Percentiles rank a stretch among this genome's conserved stretches.
These are phyloP conservation scores for Wallacemonas sp. DNA, from an alignment of 208 protist species.

Conservation along the genomic window DNA sequence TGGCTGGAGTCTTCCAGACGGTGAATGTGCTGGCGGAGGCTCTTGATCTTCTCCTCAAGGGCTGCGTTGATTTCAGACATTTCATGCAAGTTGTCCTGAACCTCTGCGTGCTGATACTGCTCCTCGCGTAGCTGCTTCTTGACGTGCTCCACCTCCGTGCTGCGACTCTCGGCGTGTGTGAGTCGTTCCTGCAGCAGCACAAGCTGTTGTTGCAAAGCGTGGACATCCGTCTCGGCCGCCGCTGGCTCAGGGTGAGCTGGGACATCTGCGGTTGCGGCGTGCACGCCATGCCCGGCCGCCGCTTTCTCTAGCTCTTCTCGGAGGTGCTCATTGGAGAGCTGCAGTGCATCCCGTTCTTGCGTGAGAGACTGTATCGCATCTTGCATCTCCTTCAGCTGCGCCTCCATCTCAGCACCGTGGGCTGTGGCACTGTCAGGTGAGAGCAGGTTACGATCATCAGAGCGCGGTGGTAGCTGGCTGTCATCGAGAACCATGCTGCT, in stretches of 20 bases:
- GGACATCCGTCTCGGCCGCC: neutral
- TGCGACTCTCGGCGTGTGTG: slow-evolving; percentile 4
- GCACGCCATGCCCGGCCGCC: neutral
- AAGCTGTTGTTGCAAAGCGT: neutral
- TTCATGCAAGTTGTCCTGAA: slow-evolving; percentile 30
- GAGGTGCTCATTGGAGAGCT: slow-evolving; percentile 2
- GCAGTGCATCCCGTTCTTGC: slow-evolving; percentile 12
- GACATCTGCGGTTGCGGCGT: neutral
- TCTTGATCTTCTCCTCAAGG: slow-evolving; percentile 7
- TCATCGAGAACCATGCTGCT: slow-evolving; percentile 20
- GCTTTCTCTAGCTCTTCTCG: neutral
- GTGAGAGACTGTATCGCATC: slow-evolving; percentile 18
- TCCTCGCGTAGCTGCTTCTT: slow-evolving; percentile 33
- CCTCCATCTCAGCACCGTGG: neutral
- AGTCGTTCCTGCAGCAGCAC: slow-evolving; percentile 4
- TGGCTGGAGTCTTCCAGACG: neutral
- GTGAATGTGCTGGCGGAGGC: neutral
- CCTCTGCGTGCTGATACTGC: slow-evolving; percentile 10
- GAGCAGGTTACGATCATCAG: neutral
- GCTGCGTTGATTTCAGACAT: slow-evolving; percentile 27
- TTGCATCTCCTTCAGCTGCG: slow-evolving; percentile 23
- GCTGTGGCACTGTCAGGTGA: neutral
- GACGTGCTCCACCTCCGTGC: slow-evolving; percentile 24
- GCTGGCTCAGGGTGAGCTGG: neutral
- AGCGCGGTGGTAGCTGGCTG: neutral